These are phyloP conservation scores for Penicillium sclerotiorum DNA, from an alignment of 2,329 filamentous ascomycete genomes.

Conservation along the genomic window DNA sequence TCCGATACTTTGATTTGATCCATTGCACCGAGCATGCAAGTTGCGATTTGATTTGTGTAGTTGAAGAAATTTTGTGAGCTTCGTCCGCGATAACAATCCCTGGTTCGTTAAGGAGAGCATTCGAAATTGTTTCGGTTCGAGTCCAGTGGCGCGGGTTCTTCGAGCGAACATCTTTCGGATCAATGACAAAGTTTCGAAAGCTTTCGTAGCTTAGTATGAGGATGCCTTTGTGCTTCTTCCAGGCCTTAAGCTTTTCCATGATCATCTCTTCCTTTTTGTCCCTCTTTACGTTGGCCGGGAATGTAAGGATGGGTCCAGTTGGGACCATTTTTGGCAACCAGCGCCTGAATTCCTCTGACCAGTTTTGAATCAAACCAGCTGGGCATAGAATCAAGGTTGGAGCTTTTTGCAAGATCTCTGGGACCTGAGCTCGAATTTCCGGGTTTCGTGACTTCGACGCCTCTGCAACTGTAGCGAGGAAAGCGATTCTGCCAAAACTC, in stretches of 20 bases:
- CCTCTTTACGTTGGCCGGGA: slow-evolving; percentile 48
- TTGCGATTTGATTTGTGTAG: too few species aligned
- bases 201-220: slow-evolving; percentile 76
- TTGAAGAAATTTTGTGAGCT: too few species aligned
- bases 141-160: too few species aligned
- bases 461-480: slow-evolving; percentile 74
- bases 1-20: slow-evolving; percentile 70
- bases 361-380: slow-evolving; percentile 74
- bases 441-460: slow-evolving; percentile 63
- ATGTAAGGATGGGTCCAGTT: slow-evolving; percentile 49
- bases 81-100: slow-evolving; percentile 83
- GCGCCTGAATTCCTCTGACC: slow-evolving; percentile 72
- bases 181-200: slow-evolving; percentile 55
- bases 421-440: slow-evolving; percentile 66
- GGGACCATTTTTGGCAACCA: slow-evolving; percentile 63
- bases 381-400: slow-evolving; percentile 77
- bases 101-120: slow-evolving; percentile 61
- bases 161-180: slow-evolving; percentile 28
- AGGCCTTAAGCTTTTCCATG: slow-evolving; percentile 57
- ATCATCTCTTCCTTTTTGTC: too few species aligned
- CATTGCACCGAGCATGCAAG: too few species aligned
- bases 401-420: slow-evolving; percentile 62
- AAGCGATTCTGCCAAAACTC: slow-evolving; percentile 59
- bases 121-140: slow-evolving; percentile 44
- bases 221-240: slow-evolving; percentile 69